Conservation (phyloP, 257 asterid genomes). For the Catharanthus roseus region DNA sequence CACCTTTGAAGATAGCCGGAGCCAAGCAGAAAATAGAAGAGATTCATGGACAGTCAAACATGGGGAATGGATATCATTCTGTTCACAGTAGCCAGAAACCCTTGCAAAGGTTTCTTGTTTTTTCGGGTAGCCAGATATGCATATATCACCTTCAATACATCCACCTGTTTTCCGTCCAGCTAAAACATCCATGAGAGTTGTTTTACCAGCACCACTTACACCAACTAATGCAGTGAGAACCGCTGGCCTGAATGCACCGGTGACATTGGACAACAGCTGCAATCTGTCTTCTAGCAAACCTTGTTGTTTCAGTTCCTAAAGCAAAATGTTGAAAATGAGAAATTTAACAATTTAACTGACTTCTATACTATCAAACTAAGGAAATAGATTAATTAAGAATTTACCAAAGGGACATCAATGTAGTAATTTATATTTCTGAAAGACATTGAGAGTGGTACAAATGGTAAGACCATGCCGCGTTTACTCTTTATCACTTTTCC, state of each 20-base stretch:
- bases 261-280: slow-evolving; percentile 66
- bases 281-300: slow-evolving; percentile 62
- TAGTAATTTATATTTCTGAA: slow-evolving; percentile 76
- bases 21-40: slow-evolving; percentile 80
- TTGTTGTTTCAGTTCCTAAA: slow-evolving; percentile 82
- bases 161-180: slow-evolving; percentile 97
- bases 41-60: slow-evolving; percentile 84
- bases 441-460: slow-evolving; percentile 75
- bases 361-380: slow-evolving; percentile 7
- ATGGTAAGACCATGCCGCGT: slow-evolving; percentile 88
- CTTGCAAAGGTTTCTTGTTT: slow-evolving; percentile 95
- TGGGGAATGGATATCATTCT: slow-evolving; percentile 88
- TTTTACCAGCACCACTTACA: slow-evolving; percentile 93
- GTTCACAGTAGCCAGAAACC: slow-evolving; percentile 94
- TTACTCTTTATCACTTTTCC: slow-evolving; percentile 57
- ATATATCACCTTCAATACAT: slow-evolving; percentile 62
- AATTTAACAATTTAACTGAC: not conserved
- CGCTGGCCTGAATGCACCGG: slow-evolving; percentile 95
- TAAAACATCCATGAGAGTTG: slow-evolving; percentile 94
- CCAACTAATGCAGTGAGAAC: slow-evolving; percentile 95
- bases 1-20: slow-evolving; percentile 65
- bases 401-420: slow-evolving; percentile 80
- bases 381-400: slow-evolving; percentile 16
- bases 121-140: slow-evolving; percentile 77
- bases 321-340: not conserved